Base-by-base conservation (phyloP, 352 stramenopile genomes). In the Phytophthora ramorum region DNA sequence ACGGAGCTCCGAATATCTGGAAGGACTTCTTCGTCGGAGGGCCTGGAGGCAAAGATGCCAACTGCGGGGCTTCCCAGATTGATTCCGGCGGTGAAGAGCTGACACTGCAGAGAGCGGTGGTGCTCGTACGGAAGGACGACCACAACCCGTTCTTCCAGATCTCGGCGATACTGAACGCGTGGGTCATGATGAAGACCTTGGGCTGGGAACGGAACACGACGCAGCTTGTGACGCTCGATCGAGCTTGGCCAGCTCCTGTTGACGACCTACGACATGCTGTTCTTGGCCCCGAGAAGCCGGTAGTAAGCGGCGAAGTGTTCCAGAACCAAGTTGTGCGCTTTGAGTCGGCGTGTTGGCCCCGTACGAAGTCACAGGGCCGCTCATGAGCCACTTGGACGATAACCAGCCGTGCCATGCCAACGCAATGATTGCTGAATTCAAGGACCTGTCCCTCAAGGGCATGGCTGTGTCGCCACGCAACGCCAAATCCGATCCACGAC, bases 91-190 rank as follows among this genome's bases (percentile, higher is more conserved):
- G 13, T 1, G 38, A 63, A 4, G 43, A 48, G 44, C 3, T 75
- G 48, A 61, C 35, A 17, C 26, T 71, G n/a, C 45, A 1, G 26
- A 56, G 20, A 6, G 69, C 58, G 0, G 57, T 85, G 13, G 26
- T 81, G 12, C 2, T 85, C 13, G 56, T 71, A n/a, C 49, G 76
- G 24, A 76, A 70, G 38, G 67, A 85, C 48, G 76, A 81, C 28
- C 74, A 81, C 55, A 85, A 83, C 43, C 74, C 74, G 20, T 85
- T 81, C 43, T 83, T 81, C 53, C 74, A 82, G 61, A 63, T 83
- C 34, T 75, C 74, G 8, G 63, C 60, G 2, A 68, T 66, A 26
- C 38, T 83, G 7, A 81, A 81, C 54, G 69, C 74, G 8, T 83
- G 71, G 71, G 58, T 71, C 32, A 56, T 76, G 41, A 44, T 78